These are phyloP conservation scores for Colletotrichum sp. DNA, from an alignment of 2,329 filamentous ascomycete genomes.

Conservation along the genomic window DNA sequence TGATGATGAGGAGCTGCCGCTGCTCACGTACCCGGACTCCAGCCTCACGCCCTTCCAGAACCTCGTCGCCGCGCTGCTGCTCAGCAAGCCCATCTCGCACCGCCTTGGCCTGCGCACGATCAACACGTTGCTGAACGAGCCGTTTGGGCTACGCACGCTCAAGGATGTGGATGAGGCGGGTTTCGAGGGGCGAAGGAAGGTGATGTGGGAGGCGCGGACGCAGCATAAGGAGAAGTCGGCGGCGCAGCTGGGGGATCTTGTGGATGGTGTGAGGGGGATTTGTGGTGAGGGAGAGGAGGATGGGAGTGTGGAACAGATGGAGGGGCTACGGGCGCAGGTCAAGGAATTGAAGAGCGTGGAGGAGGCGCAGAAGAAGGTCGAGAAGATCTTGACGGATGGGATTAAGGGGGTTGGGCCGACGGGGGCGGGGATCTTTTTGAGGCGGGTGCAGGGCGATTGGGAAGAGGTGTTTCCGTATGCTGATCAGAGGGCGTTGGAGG, in stretches of 20 bases:
- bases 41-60: slow-evolving; percentile 47
- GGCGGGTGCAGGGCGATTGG: background rate
- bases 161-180: slow-evolving; percentile 36
- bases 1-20: background rate
- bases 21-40: background rate
- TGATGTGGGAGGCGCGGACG: slow-evolving; percentile 44
- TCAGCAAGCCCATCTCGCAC: slow-evolving; percentile 49
- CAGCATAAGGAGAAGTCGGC: slow-evolving; percentile 52
- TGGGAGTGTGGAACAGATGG: background rate
- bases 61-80: slow-evolving; percentile 45
- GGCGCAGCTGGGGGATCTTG: slow-evolving; percentile 34
- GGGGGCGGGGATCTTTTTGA: background rate
- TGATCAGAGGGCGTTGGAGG: background rate
- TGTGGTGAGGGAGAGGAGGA: background rate
- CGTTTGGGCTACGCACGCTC: slow-evolving; percentile 32
- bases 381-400: background rate
- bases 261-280: background rate
- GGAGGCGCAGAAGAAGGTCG: background rate
- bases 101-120: slow-evolving; percentile 46
- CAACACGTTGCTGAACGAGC: slow-evolving; percentile 46
- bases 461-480: slow-evolving; percentile 1
- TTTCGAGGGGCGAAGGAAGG: slow-evolving; percentile 38
- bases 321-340: background rate
- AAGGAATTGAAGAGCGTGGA: background rate
- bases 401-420: slow-evolving; percentile 1